phyloP scores from a whole-genome alignment of 192 early-diverging fungal genomes.

The Coemansia reversa region DNA sequence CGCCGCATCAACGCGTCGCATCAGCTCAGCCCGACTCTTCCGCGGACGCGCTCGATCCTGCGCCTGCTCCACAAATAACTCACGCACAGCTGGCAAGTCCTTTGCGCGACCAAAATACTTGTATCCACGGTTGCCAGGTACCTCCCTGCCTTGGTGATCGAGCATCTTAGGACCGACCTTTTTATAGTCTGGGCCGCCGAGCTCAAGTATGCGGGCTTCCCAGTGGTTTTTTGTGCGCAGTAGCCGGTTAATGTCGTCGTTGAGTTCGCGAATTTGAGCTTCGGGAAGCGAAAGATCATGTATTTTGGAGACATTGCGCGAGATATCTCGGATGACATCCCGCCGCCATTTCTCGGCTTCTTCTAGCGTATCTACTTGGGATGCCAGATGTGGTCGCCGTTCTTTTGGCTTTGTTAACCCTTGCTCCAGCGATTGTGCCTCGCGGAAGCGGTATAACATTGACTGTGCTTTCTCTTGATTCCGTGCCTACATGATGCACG shows the following conservation, averaged over 20 bases:
- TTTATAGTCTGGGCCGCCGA: slow-evolving; percentile 93
- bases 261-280: slow-evolving; percentile 87
- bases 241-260: slow-evolving; percentile 95
- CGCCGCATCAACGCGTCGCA: slow-evolving; percentile 81
- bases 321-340: slow-evolving; percentile 86
- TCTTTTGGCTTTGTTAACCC: slow-evolving; percentile 66
- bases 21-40: slow-evolving; percentile 67
- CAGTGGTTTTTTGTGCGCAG: slow-evolving; percentile 88
- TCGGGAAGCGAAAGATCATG: slow-evolving; percentile 89
- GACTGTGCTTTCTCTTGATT: slow-evolving; percentile 99
- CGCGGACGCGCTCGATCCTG: slow-evolving; percentile 44
- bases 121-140: slow-evolving; percentile 88
- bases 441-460: slow-evolving; percentile 96
- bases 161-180: slow-evolving; percentile 73
- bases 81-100: slow-evolving; percentile 89
- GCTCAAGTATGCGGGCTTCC: slow-evolving; percentile 86
- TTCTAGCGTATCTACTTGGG: slow-evolving; percentile 63
- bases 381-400: slow-evolving; percentile 74
- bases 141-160: slow-evolving; percentile 85
- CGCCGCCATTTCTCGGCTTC: slow-evolving; percentile 93
- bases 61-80: slow-evolving; percentile 76
- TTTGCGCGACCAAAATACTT: slow-evolving; percentile 98
- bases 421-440: slow-evolving; percentile 82
- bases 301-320: slow-evolving; percentile 84
- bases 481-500: slow-evolving; percentile 70